phyloP scores from a whole-genome alignment of 176 grass and related monocot species.

The Ananas comosus region DNA sequence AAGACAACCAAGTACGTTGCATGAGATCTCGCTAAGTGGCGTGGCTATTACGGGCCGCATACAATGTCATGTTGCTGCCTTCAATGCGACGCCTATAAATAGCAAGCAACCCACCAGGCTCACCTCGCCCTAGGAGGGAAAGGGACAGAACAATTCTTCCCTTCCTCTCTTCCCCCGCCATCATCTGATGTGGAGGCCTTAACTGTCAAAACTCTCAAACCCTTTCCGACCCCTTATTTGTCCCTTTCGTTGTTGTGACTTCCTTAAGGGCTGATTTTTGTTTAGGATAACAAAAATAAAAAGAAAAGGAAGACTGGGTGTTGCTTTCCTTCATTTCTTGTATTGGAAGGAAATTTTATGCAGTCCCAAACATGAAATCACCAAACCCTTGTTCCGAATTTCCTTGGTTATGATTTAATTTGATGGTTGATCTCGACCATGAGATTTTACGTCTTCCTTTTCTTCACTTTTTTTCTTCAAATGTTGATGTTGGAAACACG shows the following conservation, averaged over 20 bases:
- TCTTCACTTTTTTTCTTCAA: no score
- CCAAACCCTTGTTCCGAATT: no score
- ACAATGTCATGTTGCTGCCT: neutral
- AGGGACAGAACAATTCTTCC: neutral
- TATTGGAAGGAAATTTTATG: neutral
- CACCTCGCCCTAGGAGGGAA: neutral
- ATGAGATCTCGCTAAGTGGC: neutral
- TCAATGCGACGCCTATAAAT: neutral
- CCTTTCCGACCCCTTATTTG: neutral
- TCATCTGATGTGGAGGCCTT: neutral
- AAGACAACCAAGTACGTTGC: slow-evolving; percentile 21
- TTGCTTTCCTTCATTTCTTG: neutral
- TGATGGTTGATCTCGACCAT: no score
- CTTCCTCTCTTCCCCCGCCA: neutral
- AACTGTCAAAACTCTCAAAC: neutral
- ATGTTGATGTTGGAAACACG: no score
- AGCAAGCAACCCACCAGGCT: slow-evolving; percentile 1
- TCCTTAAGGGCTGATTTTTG: neutral
- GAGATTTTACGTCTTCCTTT: no score
- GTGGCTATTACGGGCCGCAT: slow-evolving; percentile 30
- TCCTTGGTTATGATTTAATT: no score
- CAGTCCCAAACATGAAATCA: neutral
- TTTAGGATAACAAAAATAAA: neutral
- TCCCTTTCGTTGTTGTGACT: slow-evolving; percentile 10
- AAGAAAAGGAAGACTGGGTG: neutral